Conservation (phyloP, 2,329 filamentous ascomycete species). For the Exophiala bonariae region DNA sequence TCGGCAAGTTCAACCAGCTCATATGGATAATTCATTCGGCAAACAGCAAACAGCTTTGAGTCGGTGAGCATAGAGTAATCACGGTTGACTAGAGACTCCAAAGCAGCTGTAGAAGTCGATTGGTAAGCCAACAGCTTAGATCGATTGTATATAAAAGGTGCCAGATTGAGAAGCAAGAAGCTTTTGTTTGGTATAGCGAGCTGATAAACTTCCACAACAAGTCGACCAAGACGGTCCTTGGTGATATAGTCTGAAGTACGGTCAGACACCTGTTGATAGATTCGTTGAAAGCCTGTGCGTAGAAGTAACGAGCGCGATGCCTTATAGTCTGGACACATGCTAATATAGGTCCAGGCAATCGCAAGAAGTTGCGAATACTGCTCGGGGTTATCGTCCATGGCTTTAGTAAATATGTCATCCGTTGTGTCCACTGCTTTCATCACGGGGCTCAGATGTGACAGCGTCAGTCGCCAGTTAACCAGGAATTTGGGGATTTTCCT, state of each 20-base stretch:
- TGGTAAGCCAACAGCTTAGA: background rate
- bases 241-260: background rate
- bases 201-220: background rate
- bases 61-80: background rate
- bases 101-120: background rate
- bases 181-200: background rate
- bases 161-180: background rate
- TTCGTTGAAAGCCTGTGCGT: background rate
- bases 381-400: too few relatives aligned
- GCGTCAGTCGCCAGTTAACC: background rate
- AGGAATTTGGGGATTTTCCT: too few relatives aligned
- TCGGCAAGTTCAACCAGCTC: slow-evolving; percentile 4
- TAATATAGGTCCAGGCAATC: background rate
- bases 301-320: background rate
- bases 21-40: background rate
- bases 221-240: background rate
- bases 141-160: background rate
- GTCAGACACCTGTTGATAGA: background rate
- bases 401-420: background rate
- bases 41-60: background rate
- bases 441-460: background rate
- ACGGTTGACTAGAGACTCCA: background rate
- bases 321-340: background rate
- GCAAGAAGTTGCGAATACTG: background rate
- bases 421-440: background rate